Conservation (phyloP, 805 yeast genomes). For the Peterozyma xylosa region DNA sequence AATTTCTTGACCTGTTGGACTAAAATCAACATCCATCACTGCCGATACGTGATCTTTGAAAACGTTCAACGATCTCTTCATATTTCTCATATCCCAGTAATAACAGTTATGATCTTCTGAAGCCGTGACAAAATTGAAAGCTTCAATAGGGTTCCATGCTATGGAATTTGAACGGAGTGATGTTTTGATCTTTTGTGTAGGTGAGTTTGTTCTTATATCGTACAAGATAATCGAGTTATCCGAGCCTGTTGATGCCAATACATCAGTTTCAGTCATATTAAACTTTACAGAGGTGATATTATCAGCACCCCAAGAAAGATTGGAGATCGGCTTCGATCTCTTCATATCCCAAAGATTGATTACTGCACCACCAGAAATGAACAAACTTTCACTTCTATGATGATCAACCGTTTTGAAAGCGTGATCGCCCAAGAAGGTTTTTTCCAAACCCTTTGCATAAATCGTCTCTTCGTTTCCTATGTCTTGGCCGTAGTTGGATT, state of each 20-base stretch:
- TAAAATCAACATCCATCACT: constrained; percentile 87
- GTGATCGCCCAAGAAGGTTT: constrained; percentile 78
- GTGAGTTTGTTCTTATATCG: constrained; percentile 84
- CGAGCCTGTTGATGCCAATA: constrained; percentile 82
- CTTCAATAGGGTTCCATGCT: constrained; percentile 98
- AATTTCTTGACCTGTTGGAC: constrained; percentile 95
- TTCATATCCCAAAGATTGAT: constrained; percentile 90
- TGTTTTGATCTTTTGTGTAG: constrained; percentile 85
- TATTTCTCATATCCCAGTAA: constrained; percentile 93
- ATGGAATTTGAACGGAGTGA: constrained; percentile 77
- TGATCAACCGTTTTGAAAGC: constrained; percentile 84
- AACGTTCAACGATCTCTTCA: constrained; percentile 74
- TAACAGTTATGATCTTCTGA: constrained; percentile 93
- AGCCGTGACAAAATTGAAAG: constrained; percentile 86
- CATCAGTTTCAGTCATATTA: constrained; percentile 83
- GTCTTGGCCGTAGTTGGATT: constrained; percentile 20
- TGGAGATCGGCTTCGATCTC: constrained; percentile 68
- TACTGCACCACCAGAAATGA: constrained; percentile 88
- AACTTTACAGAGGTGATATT: constrained; percentile 76
- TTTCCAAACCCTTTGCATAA: constrained; percentile 48
- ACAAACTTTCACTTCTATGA: constrained; percentile 62
- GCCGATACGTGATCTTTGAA: constrained; percentile 95
- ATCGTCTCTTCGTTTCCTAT: constrained; percentile 21
- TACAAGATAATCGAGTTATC: constrained; percentile 88
- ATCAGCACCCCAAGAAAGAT: constrained; percentile 96